Base-by-base conservation (phyloP, 768 basidiomycete genomes). In the Phlebiopsis flavidoalba region DNA sequence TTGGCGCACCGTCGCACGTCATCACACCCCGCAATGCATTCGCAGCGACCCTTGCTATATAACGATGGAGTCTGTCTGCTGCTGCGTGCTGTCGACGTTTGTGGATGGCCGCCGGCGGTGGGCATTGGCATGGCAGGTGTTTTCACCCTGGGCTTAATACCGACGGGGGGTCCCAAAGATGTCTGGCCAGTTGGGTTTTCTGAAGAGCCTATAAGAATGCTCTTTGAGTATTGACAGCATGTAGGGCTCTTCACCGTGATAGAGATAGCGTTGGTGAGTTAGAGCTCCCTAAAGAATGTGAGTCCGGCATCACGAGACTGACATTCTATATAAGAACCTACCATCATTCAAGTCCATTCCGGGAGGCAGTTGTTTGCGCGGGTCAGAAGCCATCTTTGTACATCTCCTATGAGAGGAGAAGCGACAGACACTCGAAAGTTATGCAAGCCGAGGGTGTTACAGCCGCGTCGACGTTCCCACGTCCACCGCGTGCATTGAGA, bases 341-440 rank as follows among this genome's bases (percentile, higher is more conserved):
- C 95, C 95, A 97, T 81, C 95, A 97, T 81, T 95, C 89, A 71
- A 64, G 83, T 80, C 95, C 95, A 97, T 46, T n/a, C 95, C 95
- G 64, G 88, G 89, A 61, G 95, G 95, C 40, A 97, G 75, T 72
- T 91, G 85, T 70, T n/a, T 85, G 82, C n/a, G 73, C 67, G 47
- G 79, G 78, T 47, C n/a, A n/a, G 78, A 76, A 47, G 81, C 73
- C 80, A 82, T 82, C 24, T 57, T 49, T 17, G 19, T n/a, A n/a
- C n/a, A 19, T 58, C 15, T 26, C n/a, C 53, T 49, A 58, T 46
- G 17, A 47, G 14, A 35, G 15, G 21, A 14, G 31, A n/a, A 22
- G 33, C 31, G 17, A 15, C 22, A 15, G 17, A 11, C n/a, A n/a
- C 35, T 21, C 40, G 21, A 55, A n/a, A 37, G 36, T 21, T 26